Percentiles rank a stretch among this genome's conserved stretches.
Conservation (phyloP, 192 early-diverging fungal species). For the Linnemannia elongata region DNA sequence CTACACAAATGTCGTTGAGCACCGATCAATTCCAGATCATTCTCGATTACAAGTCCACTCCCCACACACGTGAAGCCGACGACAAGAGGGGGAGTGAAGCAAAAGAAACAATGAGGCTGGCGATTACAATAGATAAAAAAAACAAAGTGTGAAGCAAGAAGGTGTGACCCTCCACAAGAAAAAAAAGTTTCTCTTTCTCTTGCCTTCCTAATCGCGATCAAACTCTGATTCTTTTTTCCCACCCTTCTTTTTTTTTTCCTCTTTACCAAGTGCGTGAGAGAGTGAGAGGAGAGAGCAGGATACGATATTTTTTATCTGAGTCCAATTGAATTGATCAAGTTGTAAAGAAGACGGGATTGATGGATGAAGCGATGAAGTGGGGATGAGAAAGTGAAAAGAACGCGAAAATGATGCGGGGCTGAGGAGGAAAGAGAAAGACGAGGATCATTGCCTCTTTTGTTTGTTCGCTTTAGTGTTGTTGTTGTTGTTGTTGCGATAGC, state of each 20-base stretch:
- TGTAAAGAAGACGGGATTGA: not conserved
- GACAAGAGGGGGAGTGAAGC: not conserved
- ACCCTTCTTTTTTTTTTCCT: slow-evolving; percentile 4
- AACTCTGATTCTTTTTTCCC: slow-evolving; percentile 42
- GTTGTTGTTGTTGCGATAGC: not conserved
- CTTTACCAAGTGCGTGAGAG: not conserved
- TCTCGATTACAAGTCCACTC: not conserved
- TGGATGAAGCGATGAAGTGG: not conserved
- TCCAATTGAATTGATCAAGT: not conserved
- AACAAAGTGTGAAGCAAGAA: not conserved
- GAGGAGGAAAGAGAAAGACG: not conserved
- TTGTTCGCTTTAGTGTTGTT: slow-evolving; percentile 6
- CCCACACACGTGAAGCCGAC: not conserved
- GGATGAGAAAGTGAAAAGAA: not conserved
- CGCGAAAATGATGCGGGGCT: not conserved
- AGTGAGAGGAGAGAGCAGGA: not conserved
- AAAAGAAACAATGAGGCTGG: not conserved
- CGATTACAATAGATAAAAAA: slow-evolving; percentile 4
- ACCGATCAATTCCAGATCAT: not conserved
- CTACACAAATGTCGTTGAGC: not conserved
- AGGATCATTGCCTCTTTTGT: not conserved
- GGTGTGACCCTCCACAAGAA: not conserved
- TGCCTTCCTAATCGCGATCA: slow-evolving; percentile 35
- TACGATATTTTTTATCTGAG: not conserved
- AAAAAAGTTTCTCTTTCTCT: slow-evolving; percentile 4